These are phyloP conservation scores for Entomortierella parvispora DNA, from an alignment of 192 early-diverging fungal species.

Conservation along the genomic window DNA sequence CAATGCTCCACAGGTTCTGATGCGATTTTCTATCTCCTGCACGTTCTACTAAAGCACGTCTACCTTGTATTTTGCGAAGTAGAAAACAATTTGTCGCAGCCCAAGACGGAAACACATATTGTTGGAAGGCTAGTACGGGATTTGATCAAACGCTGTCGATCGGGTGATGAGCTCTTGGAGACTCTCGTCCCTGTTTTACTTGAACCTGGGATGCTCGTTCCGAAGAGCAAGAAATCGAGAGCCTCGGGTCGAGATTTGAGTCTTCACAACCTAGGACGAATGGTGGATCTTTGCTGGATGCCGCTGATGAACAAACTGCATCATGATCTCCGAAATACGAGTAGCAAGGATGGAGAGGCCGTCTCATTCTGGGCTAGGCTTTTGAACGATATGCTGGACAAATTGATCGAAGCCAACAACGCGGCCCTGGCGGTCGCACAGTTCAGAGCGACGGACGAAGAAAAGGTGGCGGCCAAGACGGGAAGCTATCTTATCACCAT, in stretches of 20 bases:
- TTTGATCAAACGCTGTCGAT: constrained; percentile 38
- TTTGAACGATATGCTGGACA: constrained; percentile 34
- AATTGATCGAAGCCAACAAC: constrained; percentile 32
- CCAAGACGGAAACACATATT: constrained; percentile 18
- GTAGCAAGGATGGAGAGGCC: constrained; percentile 22
- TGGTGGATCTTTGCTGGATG: constrained; percentile 48
- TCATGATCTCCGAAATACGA: constrained; percentile 9
- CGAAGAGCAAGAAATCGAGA: constrained; percentile 31
- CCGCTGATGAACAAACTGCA: constrained; percentile 33
- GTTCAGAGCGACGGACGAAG: constrained; percentile 7
- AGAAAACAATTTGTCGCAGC: constrained; percentile 29
- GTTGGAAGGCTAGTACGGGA: constrained; percentile 25
- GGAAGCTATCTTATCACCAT: constrained; percentile 43
- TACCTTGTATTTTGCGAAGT: neutral
- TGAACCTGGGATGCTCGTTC: constrained; percentile 42
- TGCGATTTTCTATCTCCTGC: neutral
- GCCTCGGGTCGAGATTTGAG: constrained; percentile 25
- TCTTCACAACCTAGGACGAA: constrained; percentile 20
- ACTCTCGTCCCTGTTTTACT: constrained; percentile 27
- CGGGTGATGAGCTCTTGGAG: constrained; percentile 30
- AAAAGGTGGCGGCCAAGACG: constrained; percentile 27
- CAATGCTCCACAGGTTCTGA: neutral
- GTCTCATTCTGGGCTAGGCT: constrained; percentile 40
- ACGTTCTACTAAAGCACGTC: too few species aligned
- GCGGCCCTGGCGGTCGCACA: constrained; percentile 3